Percentiles rank a stretch among this genome's conserved stretches.
These are phyloP conservation scores for Nadsonia commutata DNA, from an alignment of 1,139 yeast species.

Conservation along the genomic window DNA sequence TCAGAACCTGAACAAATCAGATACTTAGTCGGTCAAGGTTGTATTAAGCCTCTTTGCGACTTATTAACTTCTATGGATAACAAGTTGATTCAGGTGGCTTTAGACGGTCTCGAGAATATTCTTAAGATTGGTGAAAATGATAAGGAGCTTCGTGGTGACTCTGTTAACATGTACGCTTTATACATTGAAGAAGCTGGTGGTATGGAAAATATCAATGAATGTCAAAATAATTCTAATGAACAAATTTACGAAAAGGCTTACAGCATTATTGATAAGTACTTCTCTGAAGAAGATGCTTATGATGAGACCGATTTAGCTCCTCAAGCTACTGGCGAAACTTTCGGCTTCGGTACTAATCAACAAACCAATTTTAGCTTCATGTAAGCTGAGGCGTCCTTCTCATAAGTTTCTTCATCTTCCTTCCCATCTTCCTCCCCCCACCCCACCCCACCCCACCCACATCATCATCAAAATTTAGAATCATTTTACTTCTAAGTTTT, in stretches of 20 bases:
- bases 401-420: too few species aligned
- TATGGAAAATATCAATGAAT: conserved; percentile 87
- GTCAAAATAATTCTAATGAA: conserved; percentile 85
- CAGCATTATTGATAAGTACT: conserved; percentile 78
- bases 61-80: conserved; percentile 76
- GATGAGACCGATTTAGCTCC: conserved; percentile 75
- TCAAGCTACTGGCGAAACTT: conserved; percentile 61
- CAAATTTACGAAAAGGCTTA: conserved; percentile 87
- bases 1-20: conserved; percentile 86
- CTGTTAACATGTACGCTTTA: conserved; percentile 74
- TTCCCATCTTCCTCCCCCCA: too few species aligned
- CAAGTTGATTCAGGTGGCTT: conserved; percentile 84
- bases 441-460: too few species aligned
- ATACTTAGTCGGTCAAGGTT: conserved; percentile 85
- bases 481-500: too few species aligned
- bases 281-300: conserved; percentile 66
- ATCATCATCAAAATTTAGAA: too few species aligned
- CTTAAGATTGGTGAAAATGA: conserved; percentile 89
- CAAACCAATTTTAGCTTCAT: conserved; percentile 3
- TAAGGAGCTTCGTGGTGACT: conserved; percentile 56
- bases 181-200: conserved; percentile 97
- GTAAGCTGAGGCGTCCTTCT: too few species aligned
- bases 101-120: conserved; percentile 89
- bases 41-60: conserved; percentile 95
- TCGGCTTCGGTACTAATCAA: conserved; percentile 51